Conservation (phyloP, 352 stramenopile species). For the Pythium diclinum region DNA sequence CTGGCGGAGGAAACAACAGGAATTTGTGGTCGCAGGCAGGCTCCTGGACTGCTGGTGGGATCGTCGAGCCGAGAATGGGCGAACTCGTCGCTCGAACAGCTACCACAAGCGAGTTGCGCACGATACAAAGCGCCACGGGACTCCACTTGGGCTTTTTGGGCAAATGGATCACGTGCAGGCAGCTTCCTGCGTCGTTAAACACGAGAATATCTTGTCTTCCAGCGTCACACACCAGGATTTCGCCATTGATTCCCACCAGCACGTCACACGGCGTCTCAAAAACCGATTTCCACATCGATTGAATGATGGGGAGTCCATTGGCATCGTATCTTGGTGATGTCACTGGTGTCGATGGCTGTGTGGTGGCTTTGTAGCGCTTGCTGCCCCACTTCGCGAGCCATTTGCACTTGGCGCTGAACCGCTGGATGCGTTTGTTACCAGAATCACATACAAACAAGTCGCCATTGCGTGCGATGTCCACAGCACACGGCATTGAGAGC, state of each 20-base stretch:
- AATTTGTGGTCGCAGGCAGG: slow-evolving; percentile 18
- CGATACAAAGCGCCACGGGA: slow-evolving; percentile 26
- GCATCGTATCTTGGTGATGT: slow-evolving; percentile 17
- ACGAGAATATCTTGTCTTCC: slow-evolving; percentile 32
- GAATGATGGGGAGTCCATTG: slow-evolving; percentile 13
- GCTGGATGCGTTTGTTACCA: slow-evolving; percentile 60
- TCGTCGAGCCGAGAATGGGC: neutral
- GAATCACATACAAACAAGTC: slow-evolving; percentile 60
- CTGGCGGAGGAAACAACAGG: slow-evolving; percentile 26
- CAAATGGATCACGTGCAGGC: slow-evolving; percentile 34
- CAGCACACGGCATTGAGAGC: slow-evolving; percentile 35
- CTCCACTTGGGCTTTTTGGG: slow-evolving; percentile 23
- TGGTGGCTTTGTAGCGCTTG: slow-evolving; percentile 13
- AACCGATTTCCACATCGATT: slow-evolving; percentile 20
- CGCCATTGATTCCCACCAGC: slow-evolving; percentile 27
- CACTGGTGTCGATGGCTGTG: neutral
- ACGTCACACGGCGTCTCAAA: slow-evolving; percentile 35
- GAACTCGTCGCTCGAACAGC: neutral
- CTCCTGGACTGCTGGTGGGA: neutral
- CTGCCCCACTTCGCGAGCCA: slow-evolving; percentile 46
- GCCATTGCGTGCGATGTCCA: slow-evolving; percentile 39
- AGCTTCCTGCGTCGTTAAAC: slow-evolving; percentile 41
- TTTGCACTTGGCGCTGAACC: slow-evolving; percentile 42
- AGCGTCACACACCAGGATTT: slow-evolving; percentile 47
- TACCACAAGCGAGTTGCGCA: slow-evolving; percentile 17